Percentiles rank a stretch among this genome's conserved stretches.
Conservation (phyloP, 129 eudicot genomes). For the Smallanthus sonchifolius region DNA sequence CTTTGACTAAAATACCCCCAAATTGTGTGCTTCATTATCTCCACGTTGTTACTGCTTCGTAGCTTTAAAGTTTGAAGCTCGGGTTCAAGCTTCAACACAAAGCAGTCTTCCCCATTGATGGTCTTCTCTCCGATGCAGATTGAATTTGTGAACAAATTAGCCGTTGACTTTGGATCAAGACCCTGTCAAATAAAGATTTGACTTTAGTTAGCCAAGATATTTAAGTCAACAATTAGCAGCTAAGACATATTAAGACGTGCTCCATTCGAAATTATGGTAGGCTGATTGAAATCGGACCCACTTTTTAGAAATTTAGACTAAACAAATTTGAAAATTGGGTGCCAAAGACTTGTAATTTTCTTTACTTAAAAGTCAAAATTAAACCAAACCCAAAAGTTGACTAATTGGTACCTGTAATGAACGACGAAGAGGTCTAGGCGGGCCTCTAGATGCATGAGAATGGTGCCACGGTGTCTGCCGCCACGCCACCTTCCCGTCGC, state of each 20-base stretch:
- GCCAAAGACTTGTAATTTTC: slow-evolving; percentile 15
- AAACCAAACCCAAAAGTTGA: slow-evolving; percentile 5
- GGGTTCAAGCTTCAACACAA: slow-evolving; percentile 69
- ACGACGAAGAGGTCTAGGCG: slow-evolving; percentile 94
- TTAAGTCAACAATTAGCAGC: slow-evolving; percentile 7
- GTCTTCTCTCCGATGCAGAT: slow-evolving; percentile 77
- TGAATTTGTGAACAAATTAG: slow-evolving; percentile 68
- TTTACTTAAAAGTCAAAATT: slow-evolving; percentile 22
- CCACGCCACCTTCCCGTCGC: slow-evolving; percentile 98
- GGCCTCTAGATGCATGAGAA: slow-evolving; percentile 91
- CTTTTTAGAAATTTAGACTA: neutral
- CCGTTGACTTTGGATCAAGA: slow-evolving; percentile 84
- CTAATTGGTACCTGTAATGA: slow-evolving; percentile 63
- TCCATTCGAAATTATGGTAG: slow-evolving; percentile 15
- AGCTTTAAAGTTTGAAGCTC: slow-evolving; percentile 55
- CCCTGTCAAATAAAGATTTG: slow-evolving; percentile 55
- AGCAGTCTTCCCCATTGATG: slow-evolving; percentile 66
- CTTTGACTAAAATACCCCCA: slow-evolving; percentile 92
- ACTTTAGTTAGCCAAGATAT: slow-evolving; percentile 9
- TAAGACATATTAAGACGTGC: slow-evolving; percentile 26
- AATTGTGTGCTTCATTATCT: slow-evolving; percentile 76
- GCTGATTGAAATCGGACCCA: slow-evolving; percentile 29
- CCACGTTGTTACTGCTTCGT: slow-evolving; percentile 79
- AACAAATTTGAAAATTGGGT: neutral
- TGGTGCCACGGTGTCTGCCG: slow-evolving; percentile 96